Evolutionary conservation across 2,329 filamentous ascomycete genomes (phyloP).

Genomic region (Colletotrichum simmondsii): DNA sequence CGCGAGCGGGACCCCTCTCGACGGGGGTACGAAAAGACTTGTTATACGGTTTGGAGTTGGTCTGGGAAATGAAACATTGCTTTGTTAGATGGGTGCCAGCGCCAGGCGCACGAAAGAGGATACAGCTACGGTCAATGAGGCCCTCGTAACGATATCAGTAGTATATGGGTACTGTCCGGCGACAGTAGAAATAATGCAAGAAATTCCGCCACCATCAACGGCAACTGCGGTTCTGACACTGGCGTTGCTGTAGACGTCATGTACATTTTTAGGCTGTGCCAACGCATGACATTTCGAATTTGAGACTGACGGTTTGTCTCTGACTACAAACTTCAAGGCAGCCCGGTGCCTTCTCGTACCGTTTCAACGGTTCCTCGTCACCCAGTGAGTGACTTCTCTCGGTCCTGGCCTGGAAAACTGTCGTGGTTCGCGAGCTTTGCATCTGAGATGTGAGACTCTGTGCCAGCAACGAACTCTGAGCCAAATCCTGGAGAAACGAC

Average conservation of each 20-base stretch:
- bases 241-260: background rate
- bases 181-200: constrained; percentile 18
- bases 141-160: constrained; percentile 7
- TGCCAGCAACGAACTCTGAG: no score
- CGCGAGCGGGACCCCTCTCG: background rate
- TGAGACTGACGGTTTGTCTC: background rate
- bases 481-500: no score
- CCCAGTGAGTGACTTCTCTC: no score
- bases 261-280: background rate
- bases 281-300: background rate
- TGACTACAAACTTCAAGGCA: background rate
- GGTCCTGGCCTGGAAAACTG: no score
- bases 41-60: constrained; percentile 30
- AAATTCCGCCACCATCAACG: background rate
- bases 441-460: no score
- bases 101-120: constrained; percentile 10
- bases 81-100: constrained; percentile 20
- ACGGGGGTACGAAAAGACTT: constrained; percentile 5
- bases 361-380: background rate
- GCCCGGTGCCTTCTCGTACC: background rate
- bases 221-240: background rate
- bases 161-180: background rate
- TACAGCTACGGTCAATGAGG: background rate
- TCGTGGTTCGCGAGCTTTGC: no score
- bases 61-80: constrained; percentile 23